These are phyloP conservation scores for Suillus sp. DNA, from an alignment of 768 basidiomycete genomes.

Conservation along the genomic window DNA sequence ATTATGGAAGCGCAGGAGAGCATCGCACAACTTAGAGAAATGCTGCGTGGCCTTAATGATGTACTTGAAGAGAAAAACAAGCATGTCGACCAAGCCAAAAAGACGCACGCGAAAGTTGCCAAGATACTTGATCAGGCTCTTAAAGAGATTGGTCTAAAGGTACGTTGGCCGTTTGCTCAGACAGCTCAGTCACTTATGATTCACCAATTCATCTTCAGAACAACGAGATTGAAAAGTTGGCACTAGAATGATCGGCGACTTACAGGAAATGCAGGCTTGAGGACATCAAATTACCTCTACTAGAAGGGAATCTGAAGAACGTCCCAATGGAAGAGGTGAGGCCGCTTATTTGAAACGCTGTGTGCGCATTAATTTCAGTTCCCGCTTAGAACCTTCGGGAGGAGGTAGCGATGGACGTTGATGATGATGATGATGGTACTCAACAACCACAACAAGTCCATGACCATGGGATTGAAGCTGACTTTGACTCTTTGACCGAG, in stretches of 20 bases:
- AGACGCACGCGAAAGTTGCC: too few relatives aligned
- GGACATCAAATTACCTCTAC: conserved; percentile 80
- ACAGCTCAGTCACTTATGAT: not conserved
- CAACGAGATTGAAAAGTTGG: conserved; percentile 88
- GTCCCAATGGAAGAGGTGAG: conserved; percentile 93
- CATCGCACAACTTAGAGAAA: too few relatives aligned
- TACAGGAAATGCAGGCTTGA: conserved; percentile 95
- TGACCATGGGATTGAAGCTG: conserved; percentile 88
- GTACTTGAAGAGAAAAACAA: too few relatives aligned
- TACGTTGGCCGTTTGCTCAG: conserved; percentile 35
- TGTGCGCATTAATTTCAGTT: conserved; percentile 13
- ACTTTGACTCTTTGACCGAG: conserved; percentile 75
- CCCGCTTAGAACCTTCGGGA: conserved; percentile 70
- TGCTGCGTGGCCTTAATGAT: too few relatives aligned
- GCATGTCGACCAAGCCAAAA: too few relatives aligned
- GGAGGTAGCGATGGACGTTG: conserved; percentile 90
- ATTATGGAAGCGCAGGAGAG: too few relatives aligned
- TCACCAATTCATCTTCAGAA: too few relatives aligned
- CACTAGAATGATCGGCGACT: conserved; percentile 79
- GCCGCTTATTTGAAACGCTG: not conserved
- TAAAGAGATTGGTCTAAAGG: conserved; percentile 87
- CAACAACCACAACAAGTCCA: conserved; percentile 71
- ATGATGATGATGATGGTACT: conserved; percentile 83
- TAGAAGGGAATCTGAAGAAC: too few relatives aligned
- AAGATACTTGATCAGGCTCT: too few relatives aligned